These are phyloP conservation scores for Diddensiella caesifluorescens DNA, from an alignment of 805 yeast genomes.

Conservation along the genomic window DNA sequence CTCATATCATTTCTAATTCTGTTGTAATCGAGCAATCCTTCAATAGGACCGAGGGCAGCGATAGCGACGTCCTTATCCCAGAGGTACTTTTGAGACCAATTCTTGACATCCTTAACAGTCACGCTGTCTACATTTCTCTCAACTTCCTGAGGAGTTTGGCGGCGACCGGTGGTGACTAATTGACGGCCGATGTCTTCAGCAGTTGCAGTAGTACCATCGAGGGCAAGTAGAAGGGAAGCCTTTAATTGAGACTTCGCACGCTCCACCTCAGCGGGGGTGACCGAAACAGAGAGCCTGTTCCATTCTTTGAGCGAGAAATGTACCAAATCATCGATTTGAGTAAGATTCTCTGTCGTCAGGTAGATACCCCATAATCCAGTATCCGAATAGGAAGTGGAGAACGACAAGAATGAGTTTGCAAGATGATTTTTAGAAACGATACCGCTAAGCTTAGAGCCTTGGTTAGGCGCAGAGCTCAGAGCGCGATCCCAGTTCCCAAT, in stretches of 20 bases:
- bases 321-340: conserved; percentile 60
- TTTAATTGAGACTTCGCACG: conserved; percentile 92
- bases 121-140: conserved; percentile 72
- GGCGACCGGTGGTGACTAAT: conserved; percentile 84
- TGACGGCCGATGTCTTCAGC: conserved; percentile 99
- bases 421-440: conserved; percentile 57
- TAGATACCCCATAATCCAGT: conserved; percentile 98
- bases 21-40: conserved; percentile 60
- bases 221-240: conserved; percentile 80
- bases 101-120: conserved; percentile 69
- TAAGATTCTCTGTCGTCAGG: conserved; percentile 72
- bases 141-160: conserved; percentile 68
- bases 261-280: conserved; percentile 80
- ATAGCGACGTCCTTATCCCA: conserved; percentile 76
- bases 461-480: conserved; percentile 71
- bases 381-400: conserved; percentile 94
- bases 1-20: conserved; percentile 50
- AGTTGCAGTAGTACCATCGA: conserved; percentile 92
- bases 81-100: conserved; percentile 83
- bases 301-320: conserved; percentile 81
- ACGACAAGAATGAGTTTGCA: conserved; percentile 94
- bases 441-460: conserved; percentile 77
- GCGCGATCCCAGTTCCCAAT: conserved; percentile 98
- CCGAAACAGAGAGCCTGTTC: conserved; percentile 78
- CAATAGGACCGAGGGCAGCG: conserved; percentile 85